Evolutionary conservation across 2,329 filamentous ascomycete species (phyloP).

Genomic region (Capronia coronata): DNA sequence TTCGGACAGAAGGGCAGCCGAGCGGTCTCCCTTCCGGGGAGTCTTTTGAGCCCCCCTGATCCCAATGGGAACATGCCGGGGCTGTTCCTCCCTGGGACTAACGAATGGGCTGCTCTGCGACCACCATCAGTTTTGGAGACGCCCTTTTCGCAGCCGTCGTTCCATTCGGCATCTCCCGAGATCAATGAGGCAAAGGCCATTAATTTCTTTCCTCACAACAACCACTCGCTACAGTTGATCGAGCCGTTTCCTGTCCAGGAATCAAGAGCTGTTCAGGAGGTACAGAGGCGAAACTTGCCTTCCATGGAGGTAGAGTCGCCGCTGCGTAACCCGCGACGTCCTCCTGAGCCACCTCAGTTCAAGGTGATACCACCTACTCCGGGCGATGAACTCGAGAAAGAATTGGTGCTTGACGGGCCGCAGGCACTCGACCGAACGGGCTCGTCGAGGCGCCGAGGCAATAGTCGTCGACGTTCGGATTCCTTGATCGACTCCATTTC

Average conservation of each 20-base stretch:
- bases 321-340: constrained; percentile 52
- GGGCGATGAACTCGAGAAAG: constrained; percentile 40
- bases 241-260: constrained; percentile 41
- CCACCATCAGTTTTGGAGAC: constrained; percentile 47
- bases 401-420: constrained; percentile 30
- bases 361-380: constrained; percentile 50
- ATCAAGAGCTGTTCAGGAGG: constrained; percentile 31
- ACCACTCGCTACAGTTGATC: constrained; percentile 58
- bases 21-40: constrained; percentile 1
- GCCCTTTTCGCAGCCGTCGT: constrained; percentile 41
- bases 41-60: background rate
- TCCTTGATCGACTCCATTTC: constrained; percentile 34
- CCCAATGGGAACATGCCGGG: constrained; percentile 10
- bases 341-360: constrained; percentile 52
- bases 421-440: constrained; percentile 26
- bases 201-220: constrained; percentile 57
- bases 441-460: constrained; percentile 32
- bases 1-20: background rate
- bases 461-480: constrained; percentile 38
- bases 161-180: constrained; percentile 48
- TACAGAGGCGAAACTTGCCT: constrained; percentile 30
- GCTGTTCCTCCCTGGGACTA: constrained; percentile 29
- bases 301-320: constrained; percentile 47
- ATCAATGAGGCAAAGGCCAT: constrained; percentile 57
- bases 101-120: constrained; percentile 39